Evolutionary conservation across 1,139 yeast species (phyloP).

Genomic region (Taiozyma sp.): DNA sequence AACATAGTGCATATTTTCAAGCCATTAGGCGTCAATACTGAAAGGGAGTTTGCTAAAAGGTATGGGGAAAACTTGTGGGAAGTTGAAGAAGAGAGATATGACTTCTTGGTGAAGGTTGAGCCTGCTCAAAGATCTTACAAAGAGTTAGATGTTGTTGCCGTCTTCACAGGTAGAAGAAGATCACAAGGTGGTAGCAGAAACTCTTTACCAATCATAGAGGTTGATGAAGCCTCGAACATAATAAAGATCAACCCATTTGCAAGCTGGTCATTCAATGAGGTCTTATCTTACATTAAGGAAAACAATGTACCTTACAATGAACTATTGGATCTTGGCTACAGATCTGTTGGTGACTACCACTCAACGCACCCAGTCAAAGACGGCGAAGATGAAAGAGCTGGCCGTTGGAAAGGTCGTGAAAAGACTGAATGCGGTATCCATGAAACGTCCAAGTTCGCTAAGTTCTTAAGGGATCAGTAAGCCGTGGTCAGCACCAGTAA

Average conservation of each 20-base stretch:
- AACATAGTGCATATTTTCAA: constrained; percentile 39
- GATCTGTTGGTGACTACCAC: constrained; percentile 94
- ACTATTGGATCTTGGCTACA: constrained; percentile 78
- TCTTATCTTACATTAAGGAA: constrained; percentile 59
- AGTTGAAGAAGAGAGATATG: constrained; percentile 72
- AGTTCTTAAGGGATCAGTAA: constrained; percentile 34
- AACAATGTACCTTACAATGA: constrained; percentile 82
- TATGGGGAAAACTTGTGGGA: constrained; percentile 86
- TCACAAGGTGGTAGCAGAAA: constrained; percentile 88
- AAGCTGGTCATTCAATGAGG: constrained; percentile 74
- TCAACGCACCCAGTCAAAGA: constrained; percentile 85
- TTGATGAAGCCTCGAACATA: constrained; percentile 62
- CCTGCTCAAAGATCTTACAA: constrained; percentile 84
- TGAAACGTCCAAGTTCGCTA: constrained; percentile 64
- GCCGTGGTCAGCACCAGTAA: background rate
- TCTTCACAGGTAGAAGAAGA: constrained; percentile 86
- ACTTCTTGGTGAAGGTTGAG: constrained; percentile 85
- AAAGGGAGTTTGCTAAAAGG: constrained; percentile 55
- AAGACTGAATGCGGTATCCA: constrained; percentile 98
- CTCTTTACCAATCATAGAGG: constrained; percentile 67
- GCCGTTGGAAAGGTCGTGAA: constrained; percentile 91
- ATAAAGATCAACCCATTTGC: constrained; percentile 88
- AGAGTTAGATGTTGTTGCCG: constrained; percentile 68
- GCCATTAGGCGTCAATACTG: constrained; percentile 54
- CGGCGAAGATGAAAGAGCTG: constrained; percentile 93